phyloP scores from a whole-genome alignment of 805 yeast genomes.

The Limtongia smithiae region DNA sequence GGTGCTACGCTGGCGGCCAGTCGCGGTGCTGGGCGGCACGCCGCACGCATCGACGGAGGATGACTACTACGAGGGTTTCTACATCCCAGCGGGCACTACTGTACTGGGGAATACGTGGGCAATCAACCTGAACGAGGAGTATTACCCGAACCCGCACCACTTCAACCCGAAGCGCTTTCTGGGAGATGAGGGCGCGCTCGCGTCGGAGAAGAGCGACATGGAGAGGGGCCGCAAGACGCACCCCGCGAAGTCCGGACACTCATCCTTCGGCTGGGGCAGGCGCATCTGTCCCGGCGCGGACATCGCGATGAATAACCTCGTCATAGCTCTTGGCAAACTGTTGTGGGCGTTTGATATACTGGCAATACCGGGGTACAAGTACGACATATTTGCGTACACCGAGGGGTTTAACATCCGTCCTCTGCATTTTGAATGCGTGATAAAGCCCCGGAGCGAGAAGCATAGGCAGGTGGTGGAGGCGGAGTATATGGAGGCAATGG shows the following conservation, averaged over 20 bases:
- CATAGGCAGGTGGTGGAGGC: background rate
- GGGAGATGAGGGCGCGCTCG: background rate
- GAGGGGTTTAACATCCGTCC: constrained; percentile 7
- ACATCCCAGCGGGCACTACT: constrained; percentile 2
- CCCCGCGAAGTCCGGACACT: constrained; percentile 6
- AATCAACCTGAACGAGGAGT: constrained; percentile 3
- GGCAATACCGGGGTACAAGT: constrained; percentile 3
- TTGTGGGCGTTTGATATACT: constrained; percentile 12
- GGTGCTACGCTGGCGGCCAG: constrained; percentile 8
- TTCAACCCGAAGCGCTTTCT: constrained; percentile 8
- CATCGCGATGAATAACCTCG: constrained; percentile 3
- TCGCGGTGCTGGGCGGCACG: constrained; percentile 3
- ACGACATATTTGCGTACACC: constrained; percentile 6
- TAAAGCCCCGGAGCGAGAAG: background rate
- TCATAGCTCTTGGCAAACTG: background rate
- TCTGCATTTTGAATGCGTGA: constrained; percentile 6
- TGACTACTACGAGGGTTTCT: constrained; percentile 9
- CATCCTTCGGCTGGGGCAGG: constrained; percentile 11
- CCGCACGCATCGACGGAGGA: constrained; percentile 10
- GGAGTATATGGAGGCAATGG: constrained; percentile 2
- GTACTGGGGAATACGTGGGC: constrained; percentile 9
- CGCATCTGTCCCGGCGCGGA: constrained; percentile 15
- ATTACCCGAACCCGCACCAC: constrained; percentile 10
- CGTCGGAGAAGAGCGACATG: constrained; percentile 1
- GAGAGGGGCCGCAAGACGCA: constrained; percentile 3